A percentile compares a stretch with the other conserved stretches of the same genome.
Conservation (phyloP, 345 rosid genomes). For the Crucihimalaya himalaica region DNA sequence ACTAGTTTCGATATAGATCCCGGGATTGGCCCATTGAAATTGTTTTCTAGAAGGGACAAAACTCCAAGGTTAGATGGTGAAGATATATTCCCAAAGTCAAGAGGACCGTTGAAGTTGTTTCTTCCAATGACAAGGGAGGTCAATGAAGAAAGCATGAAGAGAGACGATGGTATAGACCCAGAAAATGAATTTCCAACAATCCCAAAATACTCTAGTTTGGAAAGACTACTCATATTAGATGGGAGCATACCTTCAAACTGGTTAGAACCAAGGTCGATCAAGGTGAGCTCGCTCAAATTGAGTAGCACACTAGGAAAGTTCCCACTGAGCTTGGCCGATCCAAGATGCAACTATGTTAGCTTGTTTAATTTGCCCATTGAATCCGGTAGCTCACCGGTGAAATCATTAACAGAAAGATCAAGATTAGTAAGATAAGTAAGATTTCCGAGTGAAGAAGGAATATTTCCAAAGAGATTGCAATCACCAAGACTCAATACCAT, state of each 20-base stretch:
- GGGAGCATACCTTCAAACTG: slow-evolving; percentile 23
- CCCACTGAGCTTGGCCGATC: not conserved
- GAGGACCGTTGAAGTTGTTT: slow-evolving; percentile 21
- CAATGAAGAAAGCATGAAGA: slow-evolving; percentile 29
- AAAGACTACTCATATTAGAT: slow-evolving; percentile 27
- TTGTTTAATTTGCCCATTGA: not conserved
- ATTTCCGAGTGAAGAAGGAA: slow-evolving; percentile 36
- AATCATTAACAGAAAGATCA: slow-evolving; percentile 35
- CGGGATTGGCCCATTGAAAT: slow-evolving; percentile 38
- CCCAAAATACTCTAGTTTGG: not conserved
- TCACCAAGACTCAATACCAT: not conserved
- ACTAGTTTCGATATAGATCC: slow-evolving; percentile 21
- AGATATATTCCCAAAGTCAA: slow-evolving; percentile 29
- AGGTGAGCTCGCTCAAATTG: slow-evolving; percentile 10
- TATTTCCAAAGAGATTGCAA: slow-evolving; percentile 33
- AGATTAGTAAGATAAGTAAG: slow-evolving; percentile 35
- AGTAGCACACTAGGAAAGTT: slow-evolving; percentile 13
- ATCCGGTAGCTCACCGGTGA: slow-evolving; percentile 36
- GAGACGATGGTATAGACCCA: slow-evolving; percentile 13
- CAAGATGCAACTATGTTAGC: not conserved
- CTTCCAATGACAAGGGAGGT: not conserved
- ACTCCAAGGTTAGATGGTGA: not conserved
- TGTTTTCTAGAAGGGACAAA: slow-evolving; percentile 33
- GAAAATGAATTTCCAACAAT: not conserved
- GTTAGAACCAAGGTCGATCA: no score